Evolutionary conservation across 805 yeast genomes (phyloP), one percentile per base, ranked within the genome.

Genomic region (Metschnikowia bowlesiae): DNA sequence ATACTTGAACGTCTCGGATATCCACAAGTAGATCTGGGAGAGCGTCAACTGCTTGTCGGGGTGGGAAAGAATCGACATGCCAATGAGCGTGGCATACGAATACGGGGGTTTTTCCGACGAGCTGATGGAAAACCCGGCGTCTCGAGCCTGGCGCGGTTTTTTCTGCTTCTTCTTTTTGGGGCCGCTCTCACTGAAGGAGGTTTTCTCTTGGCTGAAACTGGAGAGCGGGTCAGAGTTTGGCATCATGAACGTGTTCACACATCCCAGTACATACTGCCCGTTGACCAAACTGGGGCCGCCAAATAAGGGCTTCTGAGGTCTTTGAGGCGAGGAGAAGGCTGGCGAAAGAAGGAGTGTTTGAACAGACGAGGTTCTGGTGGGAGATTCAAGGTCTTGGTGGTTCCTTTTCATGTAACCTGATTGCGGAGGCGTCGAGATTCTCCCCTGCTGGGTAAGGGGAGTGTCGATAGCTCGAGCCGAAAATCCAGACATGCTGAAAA

Each of bases 81-180:
- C 97, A 55, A 92, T 92, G 52, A 92, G 76, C 47, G 90, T 85
- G 3, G 99, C 99, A 64, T 92, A 92, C 6, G 97, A 89, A 66
- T 84, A 91, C 0, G 96, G 96, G 1, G 99, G 99, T 66, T 94
- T 92, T 46, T 70, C 76, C 28, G 82, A 80, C 8, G 84, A 81
- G 48, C 59, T 64, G 57, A 84, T 83, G 30, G 68, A 68, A 53
- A 73, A 73, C 9, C 67, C 61, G n/a, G 63, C 50, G 40, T 69
- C 72, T 42, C 69, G 66, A 30, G 60, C 40, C 11, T 62, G 68
- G 46, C 62, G 65, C 44, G 59, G 56, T 31, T 60, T 48, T 55
- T 67, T 67, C 52, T 68, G 68, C 44, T 59, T 48, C 50, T 64
- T 66, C 55, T 59, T 59, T 36, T 49, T 50, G 5, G 48, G 38